phyloP scores from a whole-genome alignment of 192 early-diverging fungal genomes.

The Entomortierella lignicola region DNA sequence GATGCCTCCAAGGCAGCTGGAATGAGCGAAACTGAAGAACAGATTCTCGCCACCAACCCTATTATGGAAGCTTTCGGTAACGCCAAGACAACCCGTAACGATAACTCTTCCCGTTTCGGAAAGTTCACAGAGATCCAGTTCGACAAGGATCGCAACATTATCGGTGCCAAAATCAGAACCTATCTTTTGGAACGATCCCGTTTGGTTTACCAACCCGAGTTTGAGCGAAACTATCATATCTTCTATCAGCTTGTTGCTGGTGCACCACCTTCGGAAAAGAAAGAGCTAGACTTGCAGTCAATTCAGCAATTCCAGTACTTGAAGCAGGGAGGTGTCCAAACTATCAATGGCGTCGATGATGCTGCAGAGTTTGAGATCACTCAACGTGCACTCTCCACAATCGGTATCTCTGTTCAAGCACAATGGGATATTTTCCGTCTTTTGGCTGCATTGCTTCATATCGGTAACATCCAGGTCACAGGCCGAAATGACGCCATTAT shows the following conservation, averaged over 20 bases:
- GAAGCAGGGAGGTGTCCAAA: conserved; percentile 85
- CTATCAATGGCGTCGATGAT: conserved; percentile 91
- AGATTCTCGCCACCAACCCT: conserved; percentile 95
- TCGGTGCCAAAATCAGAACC: conserved; percentile 94
- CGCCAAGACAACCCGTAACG: conserved; percentile 99
- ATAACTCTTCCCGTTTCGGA: conserved; percentile 98
- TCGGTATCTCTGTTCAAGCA: conserved; percentile 83
- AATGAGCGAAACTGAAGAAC: conserved; percentile 82
- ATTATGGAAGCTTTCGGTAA: conserved; percentile 99
- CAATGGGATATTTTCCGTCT: conserved; percentile 94
- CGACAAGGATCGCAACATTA: conserved; percentile 83
- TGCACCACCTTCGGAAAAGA: conserved; percentile 83
- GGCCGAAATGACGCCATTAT: conserved; percentile 78
- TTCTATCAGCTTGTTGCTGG: conserved; percentile 99
- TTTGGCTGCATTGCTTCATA: conserved; percentile 91
- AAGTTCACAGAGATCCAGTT: conserved; percentile 98
- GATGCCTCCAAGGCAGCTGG: conserved; percentile 57
- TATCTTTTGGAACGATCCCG: conserved; percentile 97
- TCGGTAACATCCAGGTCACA: conserved; percentile 94
- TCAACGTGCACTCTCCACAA: conserved; percentile 83
- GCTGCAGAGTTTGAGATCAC: conserved; percentile 92
- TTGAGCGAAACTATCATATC: conserved; percentile 98
- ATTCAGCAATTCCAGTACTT: conserved; percentile 88
- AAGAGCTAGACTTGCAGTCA: conserved; percentile 79
- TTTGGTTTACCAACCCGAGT: conserved; percentile 91